phyloP scores from a whole-genome alignment of 2,329 filamentous ascomycete species.

The Aspergillus uvarum region DNA sequence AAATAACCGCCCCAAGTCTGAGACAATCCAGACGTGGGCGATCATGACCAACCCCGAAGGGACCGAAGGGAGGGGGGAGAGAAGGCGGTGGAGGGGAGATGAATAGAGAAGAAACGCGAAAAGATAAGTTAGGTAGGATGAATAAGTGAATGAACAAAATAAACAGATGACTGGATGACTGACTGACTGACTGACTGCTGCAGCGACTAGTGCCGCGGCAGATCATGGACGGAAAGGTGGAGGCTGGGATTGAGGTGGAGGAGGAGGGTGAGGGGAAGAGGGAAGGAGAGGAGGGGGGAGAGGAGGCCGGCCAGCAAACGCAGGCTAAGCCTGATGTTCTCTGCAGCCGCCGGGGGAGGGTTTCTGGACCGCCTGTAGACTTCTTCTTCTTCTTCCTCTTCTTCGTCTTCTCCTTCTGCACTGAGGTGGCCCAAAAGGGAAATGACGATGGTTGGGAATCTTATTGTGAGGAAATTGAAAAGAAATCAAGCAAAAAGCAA shows the following conservation, averaged over 20 bases:
- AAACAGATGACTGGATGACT: too few species aligned
- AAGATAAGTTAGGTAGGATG: neutral
- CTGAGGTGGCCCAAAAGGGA: conserved; percentile 1
- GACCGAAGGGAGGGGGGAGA: conserved; percentile 16
- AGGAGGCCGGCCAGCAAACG: conserved; percentile 23
- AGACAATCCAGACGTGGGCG: conserved; percentile 17
- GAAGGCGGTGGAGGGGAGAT: conserved; percentile 1
- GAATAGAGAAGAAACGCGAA: neutral
- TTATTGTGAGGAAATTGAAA: neutral
- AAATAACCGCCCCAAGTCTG: conserved; percentile 33
- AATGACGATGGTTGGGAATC: neutral
- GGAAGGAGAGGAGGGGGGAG: neutral
- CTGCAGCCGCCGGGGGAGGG: conserved; percentile 15
- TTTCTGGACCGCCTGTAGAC: conserved; percentile 14
- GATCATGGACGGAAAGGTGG: conserved; percentile 29
- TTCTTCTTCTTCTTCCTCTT: neutral
- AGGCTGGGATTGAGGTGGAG: conserved; percentile 19
- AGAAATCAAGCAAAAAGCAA: neutral
- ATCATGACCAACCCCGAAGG: conserved; percentile 18
- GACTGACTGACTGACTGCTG: conserved; percentile 15
- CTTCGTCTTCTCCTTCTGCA: conserved; percentile 4
- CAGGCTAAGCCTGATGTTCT: conserved; percentile 20
- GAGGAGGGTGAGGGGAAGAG: conserved; percentile 3
- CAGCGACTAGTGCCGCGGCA: conserved; percentile 19
- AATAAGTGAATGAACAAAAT: neutral